phyloP scores from a whole-genome alignment of 441 rosid species.

The Raphanus hybrid region DNA sequence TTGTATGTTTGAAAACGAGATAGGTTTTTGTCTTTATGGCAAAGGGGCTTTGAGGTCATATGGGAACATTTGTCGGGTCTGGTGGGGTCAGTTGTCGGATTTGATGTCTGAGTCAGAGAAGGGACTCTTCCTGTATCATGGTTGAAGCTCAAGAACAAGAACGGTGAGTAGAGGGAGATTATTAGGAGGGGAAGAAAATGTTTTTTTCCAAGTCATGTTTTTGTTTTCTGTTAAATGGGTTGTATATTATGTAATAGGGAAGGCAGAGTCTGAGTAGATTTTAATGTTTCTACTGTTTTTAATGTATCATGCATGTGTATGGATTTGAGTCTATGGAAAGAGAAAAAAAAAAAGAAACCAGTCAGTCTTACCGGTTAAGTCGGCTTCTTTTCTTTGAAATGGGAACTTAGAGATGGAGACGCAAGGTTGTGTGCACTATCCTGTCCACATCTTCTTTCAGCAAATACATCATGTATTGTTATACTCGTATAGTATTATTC shows the following conservation, averaged over 20 bases:
- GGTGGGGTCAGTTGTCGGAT: conserved; percentile 34
- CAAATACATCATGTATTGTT: not conserved
- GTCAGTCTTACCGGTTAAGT: not conserved
- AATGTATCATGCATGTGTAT: not conserved
- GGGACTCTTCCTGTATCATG: conserved; percentile 11
- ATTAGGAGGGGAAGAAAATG: conserved; percentile 7
- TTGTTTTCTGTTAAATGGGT: not conserved
- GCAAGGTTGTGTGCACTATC: not conserved
- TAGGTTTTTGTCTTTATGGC: conserved; percentile 28
- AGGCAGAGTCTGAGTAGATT: conserved; percentile 33
- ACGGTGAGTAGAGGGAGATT: conserved; percentile 2
- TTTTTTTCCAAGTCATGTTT: conserved; percentile 12
- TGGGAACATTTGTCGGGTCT: conserved; percentile 28
- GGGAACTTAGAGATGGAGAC: not conserved
- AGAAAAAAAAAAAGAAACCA: not conserved
- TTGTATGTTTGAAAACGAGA: conserved; percentile 46
- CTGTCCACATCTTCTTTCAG: not conserved
- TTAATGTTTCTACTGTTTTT: conserved; percentile 13
- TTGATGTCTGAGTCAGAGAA: conserved; percentile 36
- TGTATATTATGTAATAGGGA: conserved; percentile 41
- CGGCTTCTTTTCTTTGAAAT: not conserved
- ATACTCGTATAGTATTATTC: not conserved
- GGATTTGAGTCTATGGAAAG: not conserved
- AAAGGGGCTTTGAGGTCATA: conserved; percentile 13
- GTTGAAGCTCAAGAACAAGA: conserved; percentile 38